Conservation (phyloP, 441 rosid species). For the Rhodomyrtus psidioides region DNA sequence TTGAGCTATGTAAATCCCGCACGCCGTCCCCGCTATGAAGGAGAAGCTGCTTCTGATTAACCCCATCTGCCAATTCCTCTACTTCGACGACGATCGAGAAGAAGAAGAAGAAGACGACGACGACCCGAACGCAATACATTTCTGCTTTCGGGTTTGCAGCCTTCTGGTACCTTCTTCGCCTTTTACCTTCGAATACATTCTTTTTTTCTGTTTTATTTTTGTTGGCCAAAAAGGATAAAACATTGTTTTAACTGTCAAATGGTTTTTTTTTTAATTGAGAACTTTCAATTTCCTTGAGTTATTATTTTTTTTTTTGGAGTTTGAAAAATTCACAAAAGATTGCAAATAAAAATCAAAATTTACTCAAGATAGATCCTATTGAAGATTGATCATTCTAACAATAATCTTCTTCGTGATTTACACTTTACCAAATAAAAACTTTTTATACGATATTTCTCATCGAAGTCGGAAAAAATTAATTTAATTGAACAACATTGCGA, state of each 20-base stretch:
- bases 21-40: constrained; percentile 50
- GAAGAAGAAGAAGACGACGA: background rate
- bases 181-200: background rate
- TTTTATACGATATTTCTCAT: background rate
- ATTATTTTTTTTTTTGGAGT: background rate
- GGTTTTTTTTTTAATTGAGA: background rate
- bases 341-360: background rate
- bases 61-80: constrained; percentile 40
- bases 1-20: constrained; percentile 79
- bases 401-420: background rate
- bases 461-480: background rate
- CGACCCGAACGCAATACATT: background rate
- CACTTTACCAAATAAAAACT: background rate
- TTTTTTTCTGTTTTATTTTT: background rate
- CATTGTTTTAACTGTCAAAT: background rate
- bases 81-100: background rate
- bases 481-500: background rate
- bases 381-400: background rate
- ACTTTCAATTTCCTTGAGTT: background rate
- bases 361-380: background rate
- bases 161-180: background rate
- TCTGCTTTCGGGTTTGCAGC: background rate
- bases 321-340: background rate
- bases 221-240: background rate
- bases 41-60: constrained; percentile 61